Conservation (phyloP, 2,329 filamentous ascomycete species). For the Lecanicillium sp. region DNA sequence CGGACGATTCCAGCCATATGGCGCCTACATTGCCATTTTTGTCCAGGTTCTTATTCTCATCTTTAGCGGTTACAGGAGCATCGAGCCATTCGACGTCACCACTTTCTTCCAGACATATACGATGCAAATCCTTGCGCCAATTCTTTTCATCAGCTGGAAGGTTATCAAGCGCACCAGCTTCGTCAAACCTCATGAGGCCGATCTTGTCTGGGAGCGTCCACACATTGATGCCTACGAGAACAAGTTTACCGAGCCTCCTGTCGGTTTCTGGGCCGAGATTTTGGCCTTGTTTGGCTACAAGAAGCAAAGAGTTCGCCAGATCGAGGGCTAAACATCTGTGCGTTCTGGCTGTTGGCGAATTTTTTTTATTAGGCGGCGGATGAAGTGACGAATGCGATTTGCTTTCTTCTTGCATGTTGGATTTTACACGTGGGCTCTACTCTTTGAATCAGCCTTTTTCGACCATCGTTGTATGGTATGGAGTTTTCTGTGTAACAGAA, state of each 20-base stretch:
- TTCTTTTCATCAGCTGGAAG: conserved; percentile 55
- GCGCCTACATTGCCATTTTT: conserved; percentile 36
- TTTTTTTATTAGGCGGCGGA: background rate
- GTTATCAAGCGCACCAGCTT: conserved; percentile 49
- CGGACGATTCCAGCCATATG: conserved; percentile 51
- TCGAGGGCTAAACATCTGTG: conserved; percentile 19
- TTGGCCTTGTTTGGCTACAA: conserved; percentile 32
- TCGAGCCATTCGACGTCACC: conserved; percentile 34
- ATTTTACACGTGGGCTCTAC: too few species aligned
- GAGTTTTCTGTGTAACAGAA: too few species aligned
- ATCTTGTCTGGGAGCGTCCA: conserved; percentile 53
- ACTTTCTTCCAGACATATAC: conserved; percentile 47
- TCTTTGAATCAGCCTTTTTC: too few species aligned
- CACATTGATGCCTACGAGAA: conserved; percentile 50
- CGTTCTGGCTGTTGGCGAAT: background rate
- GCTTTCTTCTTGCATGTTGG: background rate
- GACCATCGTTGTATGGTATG: too few species aligned
- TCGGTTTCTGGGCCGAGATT: conserved; percentile 50
- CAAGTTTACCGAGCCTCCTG: conserved; percentile 36
- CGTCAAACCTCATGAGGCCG: conserved; percentile 43
- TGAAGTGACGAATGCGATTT: too few species aligned
- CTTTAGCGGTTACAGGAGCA: conserved; percentile 49
- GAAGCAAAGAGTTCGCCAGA: conserved; percentile 12
- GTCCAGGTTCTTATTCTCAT: conserved; percentile 35
- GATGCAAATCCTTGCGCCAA: conserved; percentile 44